Evolutionary conservation across 2,329 filamentous ascomycete species (phyloP), one percentile per base, ranked within the genome.

Genomic region (Claviceps sp.): DNA sequence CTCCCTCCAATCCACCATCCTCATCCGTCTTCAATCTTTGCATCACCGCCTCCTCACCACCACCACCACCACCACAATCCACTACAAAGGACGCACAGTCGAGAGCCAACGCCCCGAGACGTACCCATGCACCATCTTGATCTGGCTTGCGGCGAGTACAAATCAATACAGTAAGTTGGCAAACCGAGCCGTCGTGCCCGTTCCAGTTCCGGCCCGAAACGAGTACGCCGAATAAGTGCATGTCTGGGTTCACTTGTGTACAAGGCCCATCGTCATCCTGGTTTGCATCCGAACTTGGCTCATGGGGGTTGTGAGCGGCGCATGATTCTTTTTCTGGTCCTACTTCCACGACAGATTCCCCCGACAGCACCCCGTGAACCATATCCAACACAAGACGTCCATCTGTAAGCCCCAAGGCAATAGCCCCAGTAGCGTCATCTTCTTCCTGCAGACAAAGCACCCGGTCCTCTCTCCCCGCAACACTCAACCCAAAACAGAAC

Each of bases 171-270:
- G 60, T 66, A 14, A 60, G 61, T 22, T 58, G 57, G 47, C 62
- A 52, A 3, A 22, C 16, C 5, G 46, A 55, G 14, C 52, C 57
- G 2, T 49, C 58, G 2, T 29, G 26, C 26, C 48, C 38, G 38
- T 59, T 62, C 63, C 62, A 65, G 48, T 62, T 60, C 2, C 63
- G 62, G 2, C 64, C 64, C 2, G 62, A 62, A 17, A 66, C 50
- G 26, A 66, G 59, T 36, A 64, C 55, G 8, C 58, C 61, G 20
- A 52, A 22, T 34, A 48, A 16, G 14, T 22, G 39, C 14, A 45
- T 23, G 5, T 45, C 46, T n/a, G 7, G 17, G 14, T 26, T 8
- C 4, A 7, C 22, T 17, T 6, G 43, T 29, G 4, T 45, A 29
- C 26, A 29, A 9, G 26, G 8, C 26, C 8, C 20, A 16, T 45